A percentile compares a stretch with the other conserved stretches of the same genome.
phyloP scores from a whole-genome alignment of 148 eudicot genomes.

The Amaranthus hypochondriacus region DNA sequence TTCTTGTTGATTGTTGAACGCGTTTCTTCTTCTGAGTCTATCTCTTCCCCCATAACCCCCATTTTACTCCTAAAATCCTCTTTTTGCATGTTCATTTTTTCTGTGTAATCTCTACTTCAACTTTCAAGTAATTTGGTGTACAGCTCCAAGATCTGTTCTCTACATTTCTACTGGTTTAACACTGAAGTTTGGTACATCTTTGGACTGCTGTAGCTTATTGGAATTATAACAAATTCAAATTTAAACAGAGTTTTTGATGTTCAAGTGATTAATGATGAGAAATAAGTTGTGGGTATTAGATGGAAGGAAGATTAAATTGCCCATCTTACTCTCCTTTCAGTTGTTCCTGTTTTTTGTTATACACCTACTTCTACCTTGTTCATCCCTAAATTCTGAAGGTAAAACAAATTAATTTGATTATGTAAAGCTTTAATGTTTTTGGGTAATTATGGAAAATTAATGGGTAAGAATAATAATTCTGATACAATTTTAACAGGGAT shows the following conservation, averaged over 20 bases:
- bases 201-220: background rate
- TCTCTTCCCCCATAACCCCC: background rate
- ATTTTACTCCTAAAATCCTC: background rate
- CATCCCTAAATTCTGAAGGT: constrained; percentile 31
- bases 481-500: constrained; percentile 33
- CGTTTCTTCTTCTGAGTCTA: constrained; percentile 8
- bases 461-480: background rate
- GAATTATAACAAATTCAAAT: background rate
- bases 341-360: constrained; percentile 1
- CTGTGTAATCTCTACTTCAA: background rate
- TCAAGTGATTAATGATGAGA: constrained; percentile 3
- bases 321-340: background rate
- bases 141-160: background rate
- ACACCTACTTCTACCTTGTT: constrained; percentile 16
- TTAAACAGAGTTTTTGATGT: background rate
- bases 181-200: background rate
- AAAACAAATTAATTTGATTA: background rate
- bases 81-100: background rate
- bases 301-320: background rate
- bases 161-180: background rate
- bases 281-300: constrained; percentile 3
- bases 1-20: constrained; percentile 3
- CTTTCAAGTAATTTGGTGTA: background rate
- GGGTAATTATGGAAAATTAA: background rate
- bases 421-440: background rate